Evolutionary conservation across 1,139 yeast species (phyloP), one percentile per base, ranked within the genome.

Genomic region (Sugiyamaella japonica): DNA sequence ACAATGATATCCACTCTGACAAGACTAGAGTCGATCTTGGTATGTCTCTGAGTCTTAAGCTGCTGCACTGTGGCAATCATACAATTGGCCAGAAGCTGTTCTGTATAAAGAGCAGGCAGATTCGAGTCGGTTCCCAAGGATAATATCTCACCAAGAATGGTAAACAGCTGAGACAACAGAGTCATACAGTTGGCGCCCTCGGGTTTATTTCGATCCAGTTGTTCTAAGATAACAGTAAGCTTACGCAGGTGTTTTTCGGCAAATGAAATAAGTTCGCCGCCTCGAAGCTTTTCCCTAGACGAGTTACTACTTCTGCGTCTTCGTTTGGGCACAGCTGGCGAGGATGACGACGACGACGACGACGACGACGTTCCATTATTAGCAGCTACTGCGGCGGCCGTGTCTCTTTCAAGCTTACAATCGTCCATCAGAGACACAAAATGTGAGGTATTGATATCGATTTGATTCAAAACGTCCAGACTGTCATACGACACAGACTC

Each of bases 121-220:
- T 89, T 89, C 37, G 97, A 96, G 68, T 91, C 98, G 59, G 84
- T 84, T 50, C 96, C 97, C 55, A 93, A 77, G 41, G 95, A 84
- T 67, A 91, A 90, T 63, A 91, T 78, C 68, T 93, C 98, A 50
- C 95, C 86, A 52, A 93, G 77, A 45, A 89, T 79, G 59, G 80
- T 81, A 73, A 95, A 89, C 34, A 76, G 61, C 34, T 65, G 68
- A 6, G 71, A 62, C 80, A 78, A 47, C 79, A 80, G 63, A 16
- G 54, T 38, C 43, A 45, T 39, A 39, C 43, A 28, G 80, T 76
- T 57, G 84, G 74, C 41, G 75, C 81, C 34, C 83, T 59, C 64
- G 3, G 65, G 63, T 77, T 54, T 79, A 76, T 48, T 68, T 54
- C 62, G 73, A 64, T 90, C 97, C 58, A 91, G 75, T 3, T 90